Evolutionary conservation across 306 rosid species (phyloP).

Genomic region (Corylus americana): DNA sequence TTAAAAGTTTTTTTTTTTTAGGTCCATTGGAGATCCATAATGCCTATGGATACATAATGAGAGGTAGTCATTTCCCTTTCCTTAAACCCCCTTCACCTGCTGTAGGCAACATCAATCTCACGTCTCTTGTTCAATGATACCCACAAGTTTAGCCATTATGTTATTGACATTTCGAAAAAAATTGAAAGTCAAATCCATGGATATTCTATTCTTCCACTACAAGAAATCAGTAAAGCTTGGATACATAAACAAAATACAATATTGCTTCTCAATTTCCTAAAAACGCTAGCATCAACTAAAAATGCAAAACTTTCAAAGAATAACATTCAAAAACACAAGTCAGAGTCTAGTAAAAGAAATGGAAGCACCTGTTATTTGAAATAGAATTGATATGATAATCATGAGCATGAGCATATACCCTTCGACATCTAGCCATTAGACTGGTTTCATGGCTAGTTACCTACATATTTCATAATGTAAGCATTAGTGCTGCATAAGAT

Average conservation of each 20-base stretch:
- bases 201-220: neutral
- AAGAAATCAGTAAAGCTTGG: neutral
- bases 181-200: neutral
- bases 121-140: neutral
- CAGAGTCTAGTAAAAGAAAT: slow-evolving; percentile 20
- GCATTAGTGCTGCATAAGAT: slow-evolving; percentile 31
- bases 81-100: neutral
- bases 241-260: neutral
- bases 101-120: neutral
- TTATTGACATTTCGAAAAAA: neutral
- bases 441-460: slow-evolving; percentile 87
- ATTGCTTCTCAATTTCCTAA: neutral
- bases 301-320: neutral
- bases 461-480: slow-evolving; percentile 46
- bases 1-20: too few relatives aligned
- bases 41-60: too few relatives aligned
- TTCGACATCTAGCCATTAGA: slow-evolving; percentile 85
- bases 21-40: too few relatives aligned
- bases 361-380: slow-evolving; percentile 87
- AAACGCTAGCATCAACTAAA: neutral
- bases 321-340: neutral
- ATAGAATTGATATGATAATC: slow-evolving; percentile 98
- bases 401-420: slow-evolving; percentile 99
- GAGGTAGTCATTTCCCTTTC: neutral
- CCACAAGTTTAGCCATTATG: neutral